Evolutionary conservation across 148 eudicot genomes (phyloP).

Genomic region (Dianthus caryophyllus): DNA sequence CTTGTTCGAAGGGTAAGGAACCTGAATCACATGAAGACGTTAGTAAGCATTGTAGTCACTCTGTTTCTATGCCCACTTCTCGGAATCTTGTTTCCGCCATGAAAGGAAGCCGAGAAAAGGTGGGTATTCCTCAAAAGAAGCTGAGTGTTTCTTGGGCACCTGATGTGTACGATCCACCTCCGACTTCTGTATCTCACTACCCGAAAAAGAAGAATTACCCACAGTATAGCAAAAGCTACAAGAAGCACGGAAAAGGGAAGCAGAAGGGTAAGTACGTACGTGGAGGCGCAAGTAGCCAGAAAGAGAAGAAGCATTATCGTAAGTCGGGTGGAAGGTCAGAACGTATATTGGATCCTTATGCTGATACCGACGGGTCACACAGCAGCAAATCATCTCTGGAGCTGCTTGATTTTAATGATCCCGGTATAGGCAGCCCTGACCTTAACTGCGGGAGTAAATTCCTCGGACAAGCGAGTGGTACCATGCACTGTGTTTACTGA

Average conservation of each 20-base stretch:
- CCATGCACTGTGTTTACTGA: constrained; percentile 56
- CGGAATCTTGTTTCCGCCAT: constrained; percentile 71
- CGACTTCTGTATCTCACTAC: constrained; percentile 54
- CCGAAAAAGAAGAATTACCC: constrained; percentile 43
- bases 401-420: constrained; percentile 39
- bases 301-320: constrained; percentile 66
- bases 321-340: constrained; percentile 38
- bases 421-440: constrained; percentile 40
- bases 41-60: constrained; percentile 21
- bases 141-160: constrained; percentile 83
- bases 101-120: constrained; percentile 87
- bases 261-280: constrained; percentile 60
- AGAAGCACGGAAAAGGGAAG: constrained; percentile 63
- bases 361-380: constrained; percentile 20
- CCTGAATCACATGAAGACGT: constrained; percentile 15
- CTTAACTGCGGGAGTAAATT: constrained; percentile 60
- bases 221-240: constrained; percentile 40
- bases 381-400: constrained; percentile 25
- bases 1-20: constrained; percentile 16
- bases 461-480: constrained; percentile 43
- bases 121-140: constrained; percentile 42
- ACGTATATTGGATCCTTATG: constrained; percentile 26
- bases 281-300: constrained; percentile 34
- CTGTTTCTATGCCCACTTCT: constrained; percentile 49
- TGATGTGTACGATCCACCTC: constrained; percentile 84